Conservation (phyloP, 2,329 filamentous ascomycete genomes). For the Pyrenophora teres region DNA sequence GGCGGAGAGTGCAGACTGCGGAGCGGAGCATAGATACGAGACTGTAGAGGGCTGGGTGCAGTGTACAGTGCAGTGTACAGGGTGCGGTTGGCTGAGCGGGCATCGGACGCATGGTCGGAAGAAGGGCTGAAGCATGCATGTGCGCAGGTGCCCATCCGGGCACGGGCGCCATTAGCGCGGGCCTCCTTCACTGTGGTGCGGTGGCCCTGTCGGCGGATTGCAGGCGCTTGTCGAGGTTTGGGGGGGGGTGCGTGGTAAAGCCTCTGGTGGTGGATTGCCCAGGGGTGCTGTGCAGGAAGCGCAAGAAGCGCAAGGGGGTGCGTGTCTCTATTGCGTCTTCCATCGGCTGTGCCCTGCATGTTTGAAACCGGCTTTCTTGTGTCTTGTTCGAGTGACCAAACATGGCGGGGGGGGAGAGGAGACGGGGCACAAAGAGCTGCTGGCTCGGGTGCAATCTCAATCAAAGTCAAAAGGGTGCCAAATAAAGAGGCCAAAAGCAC, state of each 20-base stretch:
- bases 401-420: background rate
- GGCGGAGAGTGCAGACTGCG: conserved; percentile 1
- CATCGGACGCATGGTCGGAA: conserved; percentile 10
- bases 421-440: conserved; percentile 3
- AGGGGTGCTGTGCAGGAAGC: conserved; percentile 7
- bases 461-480: no score
- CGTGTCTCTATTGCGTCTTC: conserved; percentile 6
- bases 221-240: conserved; percentile 15
- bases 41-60: conserved; percentile 2
- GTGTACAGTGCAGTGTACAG: no score
- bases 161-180: conserved; percentile 5
- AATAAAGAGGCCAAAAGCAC: no score
- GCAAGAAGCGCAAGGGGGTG: no score
- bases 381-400: no score
- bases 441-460: no score
- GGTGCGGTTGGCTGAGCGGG: conserved; percentile 1
- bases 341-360: conserved; percentile 1
- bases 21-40: conserved; percentile 8
- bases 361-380: conserved; percentile 15
- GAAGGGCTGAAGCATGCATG: background rate
- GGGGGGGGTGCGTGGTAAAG: background rate
- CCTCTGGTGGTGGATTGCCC: conserved; percentile 4
- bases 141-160: background rate
- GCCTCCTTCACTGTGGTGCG: background rate
- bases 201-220: conserved; percentile 5